These are phyloP conservation scores for Pseudocercospora cruenta DNA, from an alignment of 2,329 filamentous ascomycete species.

Conservation along the genomic window DNA sequence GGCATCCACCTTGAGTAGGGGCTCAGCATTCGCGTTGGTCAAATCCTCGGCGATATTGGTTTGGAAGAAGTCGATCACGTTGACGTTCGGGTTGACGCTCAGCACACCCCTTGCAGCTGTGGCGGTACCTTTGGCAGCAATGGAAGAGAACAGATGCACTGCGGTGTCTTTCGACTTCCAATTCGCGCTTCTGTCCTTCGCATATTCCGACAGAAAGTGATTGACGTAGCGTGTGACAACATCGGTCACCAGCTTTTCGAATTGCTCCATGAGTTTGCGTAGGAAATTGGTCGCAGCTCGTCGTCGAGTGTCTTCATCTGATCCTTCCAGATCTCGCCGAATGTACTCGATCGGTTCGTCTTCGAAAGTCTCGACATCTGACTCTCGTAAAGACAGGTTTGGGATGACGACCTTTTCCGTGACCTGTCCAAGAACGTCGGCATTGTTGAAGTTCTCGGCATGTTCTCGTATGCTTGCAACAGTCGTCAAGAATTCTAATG, in stretches of 20 bases:
- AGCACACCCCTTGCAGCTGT: conserved; percentile 89
- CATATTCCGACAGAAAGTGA: conserved; percentile 77
- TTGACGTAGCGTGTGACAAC: conserved; percentile 88
- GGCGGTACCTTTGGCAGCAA: conserved; percentile 86
- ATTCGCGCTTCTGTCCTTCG: conserved; percentile 68
- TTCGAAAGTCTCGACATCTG: conserved; percentile 93
- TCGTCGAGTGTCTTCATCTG: conserved; percentile 89
- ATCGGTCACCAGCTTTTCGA: conserved; percentile 79
- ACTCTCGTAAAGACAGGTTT: conserved; percentile 88
- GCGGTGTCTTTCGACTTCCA: conserved; percentile 99
- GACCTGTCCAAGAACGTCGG: conserved; percentile 78
- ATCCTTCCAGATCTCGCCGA: conserved; percentile 89
- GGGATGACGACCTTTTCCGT: conserved; percentile 95
- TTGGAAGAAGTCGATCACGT: conserved; percentile 94
- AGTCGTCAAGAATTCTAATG: conserved; percentile 89
- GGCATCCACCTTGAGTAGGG: conserved; percentile 93
- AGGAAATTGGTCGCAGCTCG: conserved; percentile 95
- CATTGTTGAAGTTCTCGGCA: conserved; percentile 81
- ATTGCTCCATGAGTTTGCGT: conserved; percentile 83
- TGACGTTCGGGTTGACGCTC: conserved; percentile 73
- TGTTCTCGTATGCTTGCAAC: conserved; percentile 79
- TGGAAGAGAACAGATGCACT: conserved; percentile 93
- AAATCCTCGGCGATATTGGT: conserved; percentile 89
- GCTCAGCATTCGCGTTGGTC: conserved; percentile 70
- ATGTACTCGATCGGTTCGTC: conserved; percentile 99